Base-by-base conservation (phyloP, 768 basidiomycete species). In the Exsudoporus frostii region DNA sequence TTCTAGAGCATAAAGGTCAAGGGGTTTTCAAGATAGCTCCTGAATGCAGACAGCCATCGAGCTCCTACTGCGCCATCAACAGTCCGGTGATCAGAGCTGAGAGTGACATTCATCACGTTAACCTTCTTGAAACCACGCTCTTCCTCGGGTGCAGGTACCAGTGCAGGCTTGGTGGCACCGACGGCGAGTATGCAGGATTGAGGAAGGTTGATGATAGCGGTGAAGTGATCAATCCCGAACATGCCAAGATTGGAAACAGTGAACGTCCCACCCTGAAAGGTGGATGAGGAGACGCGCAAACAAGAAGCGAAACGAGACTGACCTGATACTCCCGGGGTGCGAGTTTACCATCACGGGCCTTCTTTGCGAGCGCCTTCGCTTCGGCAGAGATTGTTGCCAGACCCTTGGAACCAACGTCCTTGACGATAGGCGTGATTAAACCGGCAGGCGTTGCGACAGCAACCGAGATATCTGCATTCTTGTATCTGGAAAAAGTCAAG, bases 171-270 rank as follows among this genome's bases (percentile, higher is more conserved):
- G 17, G 92, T 93, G 19, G 86, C 80, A 33, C 97, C 95, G 62
- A 98, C 84, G 41, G 97, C 97, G 55, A 99, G 86, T 65, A 98
- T 99, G 74, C 95, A 98, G 43, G 92, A 91, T 73, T 98, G 97
- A 24, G 97, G 97, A 14, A 90, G 85, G 79, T 99, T 99, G 82
- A 99, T 96, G 76, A 99, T 98, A 43, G 97, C 97, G 14, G 95
- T 98, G 74, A 99, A 99, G 73, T 94, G 89, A 50, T 85, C 82
- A 65, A 98, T 83, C 56, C 90, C 95, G 68, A 81, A 97, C 97
- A 99, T 99, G 73, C 97, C 97, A 51, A 99, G 80, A 76, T 99
- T 99, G 54, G 97, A 99, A 70, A 99, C 92, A 40, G 97, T 98
- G 77, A 99, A 98, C 13, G 95, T 91, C 45, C 97, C 97, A 50